These are phyloP conservation scores for Narthecium ossifragum DNA, from an alignment of 106 monocot genomes.

Conservation along the genomic window DNA sequence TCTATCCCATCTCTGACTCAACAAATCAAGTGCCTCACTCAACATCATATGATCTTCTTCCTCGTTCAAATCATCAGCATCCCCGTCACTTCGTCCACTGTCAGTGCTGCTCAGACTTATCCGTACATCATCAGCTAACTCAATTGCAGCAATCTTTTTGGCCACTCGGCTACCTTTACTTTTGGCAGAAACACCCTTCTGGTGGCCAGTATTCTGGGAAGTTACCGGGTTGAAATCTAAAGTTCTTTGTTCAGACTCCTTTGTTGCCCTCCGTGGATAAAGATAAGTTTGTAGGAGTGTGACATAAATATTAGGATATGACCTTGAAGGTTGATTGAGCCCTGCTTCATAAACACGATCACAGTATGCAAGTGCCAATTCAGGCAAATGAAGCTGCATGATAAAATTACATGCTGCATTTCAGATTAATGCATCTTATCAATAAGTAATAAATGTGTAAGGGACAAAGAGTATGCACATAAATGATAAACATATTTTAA, in stretches of 20 bases:
- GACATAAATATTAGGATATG: conserved; percentile 66
- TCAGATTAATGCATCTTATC: too few species aligned
- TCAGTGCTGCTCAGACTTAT: conserved; percentile 76
- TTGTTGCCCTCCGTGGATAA: conserved; percentile 53
- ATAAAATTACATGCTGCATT: too few species aligned
- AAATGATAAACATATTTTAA: too few species aligned
- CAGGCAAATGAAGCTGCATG: conserved; percentile 73
- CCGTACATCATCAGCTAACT: conserved; percentile 59
- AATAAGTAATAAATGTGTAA: too few species aligned
- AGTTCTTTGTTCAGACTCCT: conserved; percentile 49
- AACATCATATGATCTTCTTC: conserved; percentile 74
- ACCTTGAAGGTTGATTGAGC: conserved; percentile 50
- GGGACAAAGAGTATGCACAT: too few species aligned
- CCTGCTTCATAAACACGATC: conserved; percentile 75
- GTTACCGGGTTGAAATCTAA: conserved; percentile 25
- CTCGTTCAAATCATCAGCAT: conserved; percentile 56
- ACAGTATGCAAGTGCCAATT: conserved; percentile 80
- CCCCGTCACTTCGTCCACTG: conserved; percentile 89
- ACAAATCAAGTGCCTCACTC: conserved; percentile 82
- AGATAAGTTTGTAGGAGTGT: conserved; percentile 95
- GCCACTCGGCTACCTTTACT: conserved; percentile 34
- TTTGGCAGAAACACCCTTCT: conserved; percentile 33
- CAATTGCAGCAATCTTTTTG: conserved; percentile 86
- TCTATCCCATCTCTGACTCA: conserved; percentile 90
- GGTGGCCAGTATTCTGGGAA: conserved; percentile 31